These are phyloP conservation scores for Emericellopsis atlantica DNA, from an alignment of 2,329 filamentous ascomycete species.

Conservation along the genomic window DNA sequence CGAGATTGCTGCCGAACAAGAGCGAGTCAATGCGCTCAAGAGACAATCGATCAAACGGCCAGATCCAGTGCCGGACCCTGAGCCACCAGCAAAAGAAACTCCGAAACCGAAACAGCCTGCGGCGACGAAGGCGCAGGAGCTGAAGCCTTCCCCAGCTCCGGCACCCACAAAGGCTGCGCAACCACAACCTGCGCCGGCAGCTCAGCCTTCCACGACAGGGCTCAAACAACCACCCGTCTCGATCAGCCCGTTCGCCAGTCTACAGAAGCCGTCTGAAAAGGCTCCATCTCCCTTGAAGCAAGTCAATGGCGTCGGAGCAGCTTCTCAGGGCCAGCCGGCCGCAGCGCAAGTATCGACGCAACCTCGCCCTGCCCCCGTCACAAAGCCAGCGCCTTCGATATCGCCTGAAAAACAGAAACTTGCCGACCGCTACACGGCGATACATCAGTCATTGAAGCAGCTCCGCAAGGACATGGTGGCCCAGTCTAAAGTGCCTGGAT, in stretches of 20 bases:
- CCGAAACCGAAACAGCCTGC: conserved; percentile 3
- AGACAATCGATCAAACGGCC: conserved; percentile 30
- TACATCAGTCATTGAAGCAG: conserved; percentile 58
- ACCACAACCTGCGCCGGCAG: neutral
- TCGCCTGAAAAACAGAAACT: conserved; percentile 3
- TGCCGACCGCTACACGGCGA: conserved; percentile 34
- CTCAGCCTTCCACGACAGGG: neutral
- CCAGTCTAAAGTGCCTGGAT: conserved; percentile 33
- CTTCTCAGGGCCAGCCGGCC: conserved; percentile 6
- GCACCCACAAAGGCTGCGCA: neutral
- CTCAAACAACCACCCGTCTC: neutral
- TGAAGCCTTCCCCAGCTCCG: conserved; percentile 2
- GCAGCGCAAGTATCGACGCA: conserved; percentile 7
- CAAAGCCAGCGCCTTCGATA: conserved; percentile 1
- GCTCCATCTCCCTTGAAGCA: neutral
- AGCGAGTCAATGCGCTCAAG: conserved; percentile 32
- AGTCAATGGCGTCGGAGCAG: neutral
- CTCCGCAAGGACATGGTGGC: conserved; percentile 50
- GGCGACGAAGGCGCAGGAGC: neutral
- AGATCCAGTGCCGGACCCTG: conserved; percentile 15
- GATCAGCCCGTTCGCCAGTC: neutral
- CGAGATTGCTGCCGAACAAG: conserved; percentile 31
- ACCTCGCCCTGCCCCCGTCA: neutral
- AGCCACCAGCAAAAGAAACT: conserved; percentile 5
- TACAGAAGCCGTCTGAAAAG: neutral